Conservation (phyloP, 768 basidiomycete species). For the Neoboletus subvelutipes region DNA sequence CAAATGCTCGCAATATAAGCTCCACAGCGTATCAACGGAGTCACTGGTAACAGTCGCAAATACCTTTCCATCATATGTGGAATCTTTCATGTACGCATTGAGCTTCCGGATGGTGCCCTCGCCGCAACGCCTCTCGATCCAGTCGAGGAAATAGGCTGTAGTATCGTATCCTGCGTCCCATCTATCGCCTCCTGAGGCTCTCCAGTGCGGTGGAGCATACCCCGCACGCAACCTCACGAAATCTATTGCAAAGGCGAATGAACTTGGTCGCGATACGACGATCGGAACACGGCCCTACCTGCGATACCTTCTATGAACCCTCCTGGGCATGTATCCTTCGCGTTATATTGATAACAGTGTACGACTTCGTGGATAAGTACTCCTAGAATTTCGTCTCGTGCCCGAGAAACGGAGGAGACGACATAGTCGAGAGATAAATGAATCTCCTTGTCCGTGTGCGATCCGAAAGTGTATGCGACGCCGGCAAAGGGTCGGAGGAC, state of each 20-base stretch:
- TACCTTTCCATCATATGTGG: constrained; percentile 48
- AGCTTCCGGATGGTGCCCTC: constrained; percentile 55
- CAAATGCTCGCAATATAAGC: constrained; percentile 47
- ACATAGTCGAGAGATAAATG: constrained; percentile 71
- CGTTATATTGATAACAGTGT: constrained; percentile 76
- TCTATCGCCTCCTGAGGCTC: constrained; percentile 39
- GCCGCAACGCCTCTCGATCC: constrained; percentile 56
- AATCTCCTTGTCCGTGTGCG: constrained; percentile 63
- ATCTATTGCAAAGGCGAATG: constrained; percentile 41
- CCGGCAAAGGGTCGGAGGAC: constrained; percentile 67
- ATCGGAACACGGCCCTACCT: constrained; percentile 42
- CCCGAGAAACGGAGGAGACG: constrained; percentile 38
- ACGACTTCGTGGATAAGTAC: constrained; percentile 76
- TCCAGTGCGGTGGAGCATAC: constrained; percentile 72
- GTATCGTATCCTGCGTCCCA: constrained; percentile 80
- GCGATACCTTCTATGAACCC: constrained; percentile 81
- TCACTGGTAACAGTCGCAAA: constrained; percentile 55
- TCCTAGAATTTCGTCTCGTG: constrained; percentile 63
- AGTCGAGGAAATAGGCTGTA: constrained; percentile 75
- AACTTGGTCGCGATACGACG: not conserved
- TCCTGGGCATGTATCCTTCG: constrained; percentile 55
- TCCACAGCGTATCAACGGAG: constrained; percentile 58
- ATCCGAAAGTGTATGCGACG: constrained; percentile 66
- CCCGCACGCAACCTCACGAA: constrained; percentile 65
- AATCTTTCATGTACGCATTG: constrained; percentile 52